Conservation (phyloP, 148 eudicot species). For the Fagopyrum esculentum region DNA sequence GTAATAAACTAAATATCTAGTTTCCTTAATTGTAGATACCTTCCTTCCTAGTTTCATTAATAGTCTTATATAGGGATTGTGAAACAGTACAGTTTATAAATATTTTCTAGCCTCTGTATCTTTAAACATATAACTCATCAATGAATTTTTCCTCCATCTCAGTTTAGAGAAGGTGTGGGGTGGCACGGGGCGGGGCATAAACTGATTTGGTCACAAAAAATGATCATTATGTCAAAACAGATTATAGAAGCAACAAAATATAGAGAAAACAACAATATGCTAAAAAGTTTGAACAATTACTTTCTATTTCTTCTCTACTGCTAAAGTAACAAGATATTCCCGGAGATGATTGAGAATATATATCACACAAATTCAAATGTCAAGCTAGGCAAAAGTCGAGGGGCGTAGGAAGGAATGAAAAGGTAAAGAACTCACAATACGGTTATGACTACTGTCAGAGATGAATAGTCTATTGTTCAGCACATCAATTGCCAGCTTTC, state of each 20-base stretch:
- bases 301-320: not conserved
- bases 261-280: not conserved
- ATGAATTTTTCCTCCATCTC: too few relatives aligned
- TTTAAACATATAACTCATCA: too few relatives aligned
- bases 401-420: slow-evolving; percentile 14
- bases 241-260: not conserved
- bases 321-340: not conserved
- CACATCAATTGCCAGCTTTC: slow-evolving; percentile 83
- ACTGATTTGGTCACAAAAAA: not conserved
- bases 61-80: too few relatives aligned
- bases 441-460: slow-evolving; percentile 94
- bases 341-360: not conserved
- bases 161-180: too few relatives aligned
- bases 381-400: not conserved
- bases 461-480: slow-evolving; percentile 83
- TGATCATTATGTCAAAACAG: not conserved
- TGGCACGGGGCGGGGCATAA: not conserved
- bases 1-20: too few relatives aligned
- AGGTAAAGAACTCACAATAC: slow-evolving; percentile 57
- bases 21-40: too few relatives aligned
- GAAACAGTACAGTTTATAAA: too few relatives aligned
- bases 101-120: too few relatives aligned
- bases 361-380: not conserved
- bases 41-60: too few relatives aligned
- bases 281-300: not conserved